phyloP scores from a whole-genome alignment of 2,329 filamentous ascomycete genomes.

The Akanthomyces lecanii region DNA sequence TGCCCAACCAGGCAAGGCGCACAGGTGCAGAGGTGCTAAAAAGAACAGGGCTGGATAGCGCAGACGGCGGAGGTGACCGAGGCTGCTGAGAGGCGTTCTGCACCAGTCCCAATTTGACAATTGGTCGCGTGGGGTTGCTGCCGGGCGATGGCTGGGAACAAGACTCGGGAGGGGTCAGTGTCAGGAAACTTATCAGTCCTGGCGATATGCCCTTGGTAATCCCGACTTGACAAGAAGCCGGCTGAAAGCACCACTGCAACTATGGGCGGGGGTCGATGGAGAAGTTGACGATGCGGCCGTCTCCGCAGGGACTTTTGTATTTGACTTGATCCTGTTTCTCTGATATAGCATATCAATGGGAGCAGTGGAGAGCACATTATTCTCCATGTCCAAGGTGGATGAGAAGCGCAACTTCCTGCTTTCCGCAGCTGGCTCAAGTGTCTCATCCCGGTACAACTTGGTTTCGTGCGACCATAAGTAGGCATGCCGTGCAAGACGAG shows the following conservation, averaged over 20 bases:
- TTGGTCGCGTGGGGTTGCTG: not conserved
- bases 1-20: slow-evolving; percentile 3
- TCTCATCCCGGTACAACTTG: not conserved
- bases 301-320: slow-evolving; percentile 5
- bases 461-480: not conserved
- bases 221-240: not conserved
- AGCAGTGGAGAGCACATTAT: too few species aligned
- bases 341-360: not conserved
- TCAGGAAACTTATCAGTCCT: not conserved
- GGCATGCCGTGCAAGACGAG: not conserved
- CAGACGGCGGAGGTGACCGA: slow-evolving; percentile 7
- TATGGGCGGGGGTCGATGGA: too few species aligned
- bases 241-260: not conserved
- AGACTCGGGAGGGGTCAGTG: not conserved
- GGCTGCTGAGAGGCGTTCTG: not conserved
- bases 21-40: not conserved
- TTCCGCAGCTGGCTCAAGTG: too few species aligned
- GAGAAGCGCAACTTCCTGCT: too few species aligned
- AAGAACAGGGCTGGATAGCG: not conserved
- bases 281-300: not conserved
- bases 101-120: not conserved
- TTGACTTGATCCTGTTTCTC: not conserved
- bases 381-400: too few species aligned
- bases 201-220: not conserved
- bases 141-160: slow-evolving; percentile 2